Percentiles rank a stretch among this genome's conserved stretches.
Evolutionary conservation across 768 basidiomycete genomes (phyloP).

Genomic region (Goffeauzyma gilvescens): DNA sequence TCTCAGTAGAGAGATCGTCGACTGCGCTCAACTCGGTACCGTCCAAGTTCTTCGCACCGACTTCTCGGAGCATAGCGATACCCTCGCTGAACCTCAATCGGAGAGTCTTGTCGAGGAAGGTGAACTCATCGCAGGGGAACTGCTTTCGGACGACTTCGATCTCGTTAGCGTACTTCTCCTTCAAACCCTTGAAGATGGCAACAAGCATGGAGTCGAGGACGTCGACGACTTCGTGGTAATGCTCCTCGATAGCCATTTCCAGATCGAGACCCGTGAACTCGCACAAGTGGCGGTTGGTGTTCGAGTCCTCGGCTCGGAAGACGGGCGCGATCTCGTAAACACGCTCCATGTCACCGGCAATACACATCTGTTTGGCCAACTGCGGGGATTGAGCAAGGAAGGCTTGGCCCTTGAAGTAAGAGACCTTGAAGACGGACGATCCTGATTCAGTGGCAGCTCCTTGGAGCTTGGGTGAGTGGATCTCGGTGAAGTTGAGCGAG

Average conservation of each 20-base stretch:
- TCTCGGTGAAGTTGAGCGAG: slow-evolving; percentile 63
- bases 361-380: slow-evolving; percentile 96
- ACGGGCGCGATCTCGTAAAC: slow-evolving; percentile 87
- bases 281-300: slow-evolving; percentile 93
- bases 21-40: slow-evolving; percentile 41
- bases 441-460: slow-evolving; percentile 93
- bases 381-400: slow-evolving; percentile 95
- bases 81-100: slow-evolving; percentile 72
- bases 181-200: slow-evolving; percentile 65
- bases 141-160: slow-evolving; percentile 64
- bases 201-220: slow-evolving; percentile 71
- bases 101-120: slow-evolving; percentile 76
- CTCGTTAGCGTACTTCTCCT: slow-evolving; percentile 57
- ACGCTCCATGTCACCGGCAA: slow-evolving; percentile 92
- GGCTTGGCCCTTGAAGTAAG: slow-evolving; percentile 91
- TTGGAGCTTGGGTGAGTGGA: slow-evolving; percentile 93
- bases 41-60: slow-evolving; percentile 39
- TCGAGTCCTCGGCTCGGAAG: slow-evolving; percentile 92
- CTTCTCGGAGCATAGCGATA: slow-evolving; percentile 64
- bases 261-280: slow-evolving; percentile 98
- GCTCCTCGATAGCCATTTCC: slow-evolving; percentile 96
- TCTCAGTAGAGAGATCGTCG: slow-evolving; percentile 92
- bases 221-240: slow-evolving; percentile 95
- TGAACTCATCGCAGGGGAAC: slow-evolving; percentile 90
- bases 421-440: slow-evolving; percentile 91